Base-by-base conservation (phyloP, 1,284 basidiomycete species). In the Serendipita sp. region DNA sequence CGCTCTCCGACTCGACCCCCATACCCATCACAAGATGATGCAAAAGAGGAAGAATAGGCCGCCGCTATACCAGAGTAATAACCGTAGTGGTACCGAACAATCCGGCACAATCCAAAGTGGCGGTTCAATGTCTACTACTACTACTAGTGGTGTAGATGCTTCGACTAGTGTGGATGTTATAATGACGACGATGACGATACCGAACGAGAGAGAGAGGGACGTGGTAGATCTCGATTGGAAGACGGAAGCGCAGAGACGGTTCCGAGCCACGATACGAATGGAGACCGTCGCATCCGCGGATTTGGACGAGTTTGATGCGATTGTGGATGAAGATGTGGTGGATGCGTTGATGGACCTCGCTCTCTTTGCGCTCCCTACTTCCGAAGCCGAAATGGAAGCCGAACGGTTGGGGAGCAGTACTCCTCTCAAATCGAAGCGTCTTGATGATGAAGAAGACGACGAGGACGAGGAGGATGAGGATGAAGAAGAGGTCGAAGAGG, bases 191-290 rank as follows among this genome's bases (percentile, higher is more conserved):
- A 22, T 22, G 22, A 22, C 22, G 22, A 22, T 0, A 22, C 22
- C 22, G 22, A 22, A 22, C 22, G 22, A 22, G 63, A 61, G 61
- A 45, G 60, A 50, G 3, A 26, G 42, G 3, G 29, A 22, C 3
- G 45, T 47, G 13, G 32, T 35, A 6, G 61, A 66, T 0, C 70
- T 83, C n/a, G 72, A 82, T 66, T 87, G 84, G 84, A 78, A 71
- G 67, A 65, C 61, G 2, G 74, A 77, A 50, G 68, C 87, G 1
- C 79, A 84, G 66, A 71, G 74, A 3, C 74, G 85, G 65, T 74
- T 79, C 4, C 74, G 81, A 44, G 78, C 80, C 1, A 73, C 78
- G 50, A 77, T 74, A 1, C 69, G 83, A 32, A 67, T 81, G 6
- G 66, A 68, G 10, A 67, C 72, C 5, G 17, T 26, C 22, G 15